Conservation (phyloP, 441 rosid species). For the Gossypium gossypioides region DNA sequence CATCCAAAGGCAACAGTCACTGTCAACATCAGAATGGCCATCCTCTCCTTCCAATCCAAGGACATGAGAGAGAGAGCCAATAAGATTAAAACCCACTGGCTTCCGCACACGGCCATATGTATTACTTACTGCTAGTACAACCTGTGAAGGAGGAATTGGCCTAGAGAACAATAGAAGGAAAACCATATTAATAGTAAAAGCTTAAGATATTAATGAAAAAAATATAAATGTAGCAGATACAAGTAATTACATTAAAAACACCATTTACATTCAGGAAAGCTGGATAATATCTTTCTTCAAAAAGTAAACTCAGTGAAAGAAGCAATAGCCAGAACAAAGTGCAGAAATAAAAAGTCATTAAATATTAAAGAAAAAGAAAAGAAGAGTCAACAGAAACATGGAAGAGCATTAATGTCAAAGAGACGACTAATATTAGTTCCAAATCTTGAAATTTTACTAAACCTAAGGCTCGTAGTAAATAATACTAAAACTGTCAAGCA, state of each 20-base stretch:
- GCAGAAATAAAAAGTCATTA: neutral
- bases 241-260: neutral
- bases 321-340: neutral
- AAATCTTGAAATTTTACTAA: neutral
- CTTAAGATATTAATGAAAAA: neutral
- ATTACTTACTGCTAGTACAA: slow-evolving; percentile 90
- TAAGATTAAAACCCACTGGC: slow-evolving; percentile 68
- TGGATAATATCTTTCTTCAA: neutral
- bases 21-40: slow-evolving; percentile 30
- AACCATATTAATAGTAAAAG: neutral
- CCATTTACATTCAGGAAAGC: neutral
- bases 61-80: slow-evolving; percentile 58
- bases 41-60: slow-evolving; percentile 41
- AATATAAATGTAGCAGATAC: neutral
- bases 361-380: neutral
- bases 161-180: slow-evolving; percentile 33
- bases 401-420: neutral
- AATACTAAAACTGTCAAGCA: neutral
- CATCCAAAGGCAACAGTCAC: slow-evolving; percentile 91
- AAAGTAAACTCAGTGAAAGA: neutral
- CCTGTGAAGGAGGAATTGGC: slow-evolving; percentile 94
- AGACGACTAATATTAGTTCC: neutral
- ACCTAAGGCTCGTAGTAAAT: neutral
- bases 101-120: slow-evolving; percentile 93
- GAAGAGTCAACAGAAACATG: neutral